Evolutionary conservation across 768 basidiomycete species (phyloP), one percentile per base, ranked within the genome.

Genomic region (Lactifluus volemus): DNA sequence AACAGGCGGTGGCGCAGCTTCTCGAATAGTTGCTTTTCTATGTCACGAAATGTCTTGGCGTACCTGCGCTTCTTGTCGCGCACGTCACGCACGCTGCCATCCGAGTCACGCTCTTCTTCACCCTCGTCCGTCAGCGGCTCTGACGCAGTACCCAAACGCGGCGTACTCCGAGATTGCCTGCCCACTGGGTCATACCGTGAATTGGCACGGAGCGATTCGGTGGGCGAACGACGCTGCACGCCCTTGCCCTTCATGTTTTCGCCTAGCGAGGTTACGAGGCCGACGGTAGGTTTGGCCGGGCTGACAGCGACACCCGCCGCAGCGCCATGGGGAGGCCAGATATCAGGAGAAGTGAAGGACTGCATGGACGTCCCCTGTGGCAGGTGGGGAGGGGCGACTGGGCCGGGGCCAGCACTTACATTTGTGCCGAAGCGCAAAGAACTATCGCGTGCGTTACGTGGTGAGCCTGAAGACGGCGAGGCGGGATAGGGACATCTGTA

Each of bases 51-150:
- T 6, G 54, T 52, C 29, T 64, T 63, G 42, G 63, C 63, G 39
- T 64, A 64, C 19, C 50, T 38, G 38, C 60, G 61, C 52, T 64
- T 64, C 53, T 63, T 63, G 45, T 64, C 55, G 15, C 59, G 60
- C 2, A 62, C 59, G 29, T 55, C 59, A 29, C 55, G 61, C 45
- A 58, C 61, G 41, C 60, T 62, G n/a, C 55, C 55, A 12, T 57
- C 63, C 25, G 63, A 63, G 38, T 64, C 63, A n/a, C 55, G 61
- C 25, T 63, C 63, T n/a, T 62, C 63, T n/a, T 63, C 63, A 14
- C 50, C 63, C 25, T 64, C 63, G 29, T 60, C 59, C 10, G 63
- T 64, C 29, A 56, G 6, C 38, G 50, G 44, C 11, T 61, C 55
- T 15, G 61, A 58, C 8, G 50, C 30, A 39, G 29, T 25, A 17